Conservation (phyloP, 257 asterid genomes). For the Gynochthodes officinalis region DNA sequence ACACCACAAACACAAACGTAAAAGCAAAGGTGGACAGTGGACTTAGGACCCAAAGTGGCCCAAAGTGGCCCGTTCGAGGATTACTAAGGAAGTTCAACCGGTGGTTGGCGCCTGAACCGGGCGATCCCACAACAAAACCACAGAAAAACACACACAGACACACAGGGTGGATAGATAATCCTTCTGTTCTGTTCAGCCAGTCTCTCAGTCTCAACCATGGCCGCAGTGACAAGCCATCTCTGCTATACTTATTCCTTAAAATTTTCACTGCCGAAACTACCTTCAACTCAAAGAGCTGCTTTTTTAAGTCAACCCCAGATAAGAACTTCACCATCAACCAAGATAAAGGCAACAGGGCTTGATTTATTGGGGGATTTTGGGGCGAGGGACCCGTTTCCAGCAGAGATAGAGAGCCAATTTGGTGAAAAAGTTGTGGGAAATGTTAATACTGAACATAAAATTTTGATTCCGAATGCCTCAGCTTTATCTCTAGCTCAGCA, state of each 20-base stretch:
- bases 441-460: constrained; percentile 74
- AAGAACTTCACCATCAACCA: constrained; percentile 17
- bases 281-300: constrained; percentile 16
- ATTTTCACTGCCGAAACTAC: constrained; percentile 27
- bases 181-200: constrained; percentile 18
- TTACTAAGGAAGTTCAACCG: too few relatives aligned
- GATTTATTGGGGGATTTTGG: constrained; percentile 79
- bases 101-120: background rate
- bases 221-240: constrained; percentile 37
- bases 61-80: too few relatives aligned
- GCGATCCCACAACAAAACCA: background rate
- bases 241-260: constrained; percentile 36
- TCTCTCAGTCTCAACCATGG: constrained; percentile 32
- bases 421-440: constrained; percentile 60
- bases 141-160: background rate
- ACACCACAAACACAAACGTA: too few relatives aligned
- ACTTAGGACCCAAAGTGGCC: too few relatives aligned
- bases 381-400: constrained; percentile 91
- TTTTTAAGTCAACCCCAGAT: background rate
- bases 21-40: too few relatives aligned
- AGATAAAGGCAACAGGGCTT: constrained; percentile 29
- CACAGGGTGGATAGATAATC: constrained; percentile 7
- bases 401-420: constrained; percentile 74
- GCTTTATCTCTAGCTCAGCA: constrained; percentile 67
- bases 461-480: constrained; percentile 65